A percentile compares a stretch with the other conserved stretches of the same genome.
Conservation (phyloP, 1,139 yeast genomes). For the Sugiyamaella grinbergsii region DNA sequence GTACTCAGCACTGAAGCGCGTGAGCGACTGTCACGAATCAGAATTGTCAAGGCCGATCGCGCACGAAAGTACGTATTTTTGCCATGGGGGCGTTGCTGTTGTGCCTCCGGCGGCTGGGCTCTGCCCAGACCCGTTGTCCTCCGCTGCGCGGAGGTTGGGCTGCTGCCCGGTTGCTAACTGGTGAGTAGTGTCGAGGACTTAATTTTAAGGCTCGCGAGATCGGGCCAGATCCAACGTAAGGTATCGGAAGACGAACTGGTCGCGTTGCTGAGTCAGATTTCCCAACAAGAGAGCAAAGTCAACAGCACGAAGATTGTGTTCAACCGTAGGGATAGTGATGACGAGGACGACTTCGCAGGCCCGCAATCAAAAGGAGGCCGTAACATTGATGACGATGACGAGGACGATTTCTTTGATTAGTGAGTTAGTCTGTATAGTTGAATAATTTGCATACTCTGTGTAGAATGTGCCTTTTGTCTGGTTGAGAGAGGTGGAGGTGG, state of each 20-base stretch:
- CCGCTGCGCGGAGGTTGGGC: too few relatives aligned
- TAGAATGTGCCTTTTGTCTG: too few relatives aligned
- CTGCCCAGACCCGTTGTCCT: too few relatives aligned
- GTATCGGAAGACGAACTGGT: constrained; percentile 80
- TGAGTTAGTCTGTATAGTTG: constrained; percentile 11
- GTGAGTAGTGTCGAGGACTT: constrained; percentile 68
- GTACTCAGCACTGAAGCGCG: constrained; percentile 79
- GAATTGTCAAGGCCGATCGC: constrained; percentile 87
- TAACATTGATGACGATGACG: constrained; percentile 35
- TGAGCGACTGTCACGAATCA: constrained; percentile 82
- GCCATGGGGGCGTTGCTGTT: too few relatives aligned
- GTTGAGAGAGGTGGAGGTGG: too few relatives aligned
- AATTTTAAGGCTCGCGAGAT: constrained; percentile 67
- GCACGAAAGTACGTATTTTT: constrained; percentile 56
- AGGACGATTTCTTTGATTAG: constrained; percentile 44
- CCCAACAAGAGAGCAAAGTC: constrained; percentile 71
- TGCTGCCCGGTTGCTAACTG: background rate
- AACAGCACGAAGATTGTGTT: constrained; percentile 61
- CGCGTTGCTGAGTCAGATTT: constrained; percentile 76
- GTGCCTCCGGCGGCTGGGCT: too few relatives aligned
- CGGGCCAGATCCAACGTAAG: constrained; percentile 76
- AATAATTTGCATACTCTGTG: constrained; percentile 10
- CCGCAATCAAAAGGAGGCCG: constrained; percentile 18
- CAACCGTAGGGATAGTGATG: constrained; percentile 35
- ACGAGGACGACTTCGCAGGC: constrained; percentile 28